phyloP scores from a whole-genome alignment of 331 rosid species.

The Rosa hybrid region DNA sequence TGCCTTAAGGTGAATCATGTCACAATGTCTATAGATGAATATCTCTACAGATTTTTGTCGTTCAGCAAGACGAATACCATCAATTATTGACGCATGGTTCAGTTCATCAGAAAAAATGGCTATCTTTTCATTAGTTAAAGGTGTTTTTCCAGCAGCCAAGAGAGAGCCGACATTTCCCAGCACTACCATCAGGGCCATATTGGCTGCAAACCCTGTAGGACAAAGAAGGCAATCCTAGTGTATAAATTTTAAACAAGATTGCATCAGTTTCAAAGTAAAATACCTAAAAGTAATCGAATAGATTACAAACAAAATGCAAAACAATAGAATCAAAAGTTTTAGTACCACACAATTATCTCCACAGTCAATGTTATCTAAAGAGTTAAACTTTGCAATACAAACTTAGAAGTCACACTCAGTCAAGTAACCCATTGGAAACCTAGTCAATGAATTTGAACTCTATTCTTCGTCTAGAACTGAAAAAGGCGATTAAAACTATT shows the following conservation, averaged over 20 bases:
- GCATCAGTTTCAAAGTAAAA: slow-evolving; percentile 43
- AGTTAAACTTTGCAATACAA: not conserved
- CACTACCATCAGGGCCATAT: slow-evolving; percentile 89
- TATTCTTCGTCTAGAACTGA: not conserved
- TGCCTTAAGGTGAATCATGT: slow-evolving; percentile 77
- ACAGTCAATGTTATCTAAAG: not conserved
- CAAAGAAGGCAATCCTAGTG: slow-evolving; percentile 99
- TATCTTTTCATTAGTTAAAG: slow-evolving; percentile 60
- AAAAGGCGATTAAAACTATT: not conserved
- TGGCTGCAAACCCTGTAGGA: slow-evolving; percentile 98
- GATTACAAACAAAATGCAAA: slow-evolving; percentile 3
- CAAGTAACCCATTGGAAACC: not conserved
- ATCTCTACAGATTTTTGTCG: slow-evolving; percentile 63
- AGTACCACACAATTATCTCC: not conserved
- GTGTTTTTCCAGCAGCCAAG: slow-evolving; percentile 49
- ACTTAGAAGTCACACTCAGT: not conserved
- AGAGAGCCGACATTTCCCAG: slow-evolving; percentile 76
- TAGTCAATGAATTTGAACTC: not conserved
- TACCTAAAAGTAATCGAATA: not conserved
- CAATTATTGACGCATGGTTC: slow-evolving; percentile 95
- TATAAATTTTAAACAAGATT: slow-evolving; percentile 46
- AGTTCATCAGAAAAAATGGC: slow-evolving; percentile 89
- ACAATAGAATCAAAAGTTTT: slow-evolving; percentile 1
- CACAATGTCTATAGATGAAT: slow-evolving; percentile 86
- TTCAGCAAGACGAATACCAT: slow-evolving; percentile 91